Evolutionary conservation across 2,329 filamentous ascomycete genomes (phyloP), one percentile per base, ranked within the genome.

Genomic region (Arthrocladium fulminans): DNA sequence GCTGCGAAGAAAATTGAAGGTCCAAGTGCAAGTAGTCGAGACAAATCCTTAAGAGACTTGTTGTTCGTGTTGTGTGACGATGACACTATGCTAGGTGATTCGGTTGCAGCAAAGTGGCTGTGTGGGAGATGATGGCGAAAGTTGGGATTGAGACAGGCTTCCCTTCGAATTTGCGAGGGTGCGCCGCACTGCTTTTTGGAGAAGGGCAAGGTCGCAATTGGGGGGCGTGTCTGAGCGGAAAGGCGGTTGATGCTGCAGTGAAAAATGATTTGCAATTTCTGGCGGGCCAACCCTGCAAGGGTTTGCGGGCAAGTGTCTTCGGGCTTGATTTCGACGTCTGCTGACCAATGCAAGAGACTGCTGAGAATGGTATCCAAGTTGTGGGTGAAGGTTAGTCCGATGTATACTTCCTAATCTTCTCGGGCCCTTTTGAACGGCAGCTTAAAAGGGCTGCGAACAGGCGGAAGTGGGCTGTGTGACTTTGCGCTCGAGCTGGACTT

Each of bases 61-160:
- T 23, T 3, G 19, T 3, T 41, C 7, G 20, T 3, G 35, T 34
- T 35, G 29, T n/a, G 12, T 15, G 19, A 34, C n/a, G 42, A 37
- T 45, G 42, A 45, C 42, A 35, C 19, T 23, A 17, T 35, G 42
- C 42, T 45, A 19, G 41, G 19, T 45, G 29, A 12, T 35, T 45
- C 30, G n/a, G 39, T 13, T 32, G 41, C 24, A 17, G 41, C 5
- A 17, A 25, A 25, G 44, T 47, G 44, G 44, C 44, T 47, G 44
- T 39, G 44, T 27, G 13, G 22, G 7, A 12, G 44, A 23, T 27
- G 15, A 39, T 19, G 32, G 34, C 44, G 17, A 30, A 47, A 47
- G 10, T 20, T 29, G 22, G 19, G 23, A 39, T 47, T 23, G 43
- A 47, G 29, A 25, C n/a, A 20, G 20, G 23, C 10, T 29, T 19